Conservation (phyloP, 129 eudicot genomes). For the Erigeron canadensis region DNA sequence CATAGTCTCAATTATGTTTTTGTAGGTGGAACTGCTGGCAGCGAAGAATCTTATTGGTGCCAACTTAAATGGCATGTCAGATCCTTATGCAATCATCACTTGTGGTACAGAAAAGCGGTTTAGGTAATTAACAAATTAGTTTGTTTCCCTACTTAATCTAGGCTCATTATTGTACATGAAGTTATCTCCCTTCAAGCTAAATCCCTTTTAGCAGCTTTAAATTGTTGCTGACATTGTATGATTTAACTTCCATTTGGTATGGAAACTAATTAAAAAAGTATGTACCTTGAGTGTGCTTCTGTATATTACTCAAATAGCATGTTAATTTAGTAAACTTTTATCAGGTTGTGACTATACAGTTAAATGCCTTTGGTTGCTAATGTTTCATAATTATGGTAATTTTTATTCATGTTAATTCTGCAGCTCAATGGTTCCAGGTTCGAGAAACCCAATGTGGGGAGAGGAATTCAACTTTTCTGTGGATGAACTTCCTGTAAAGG, state of each 20-base stretch:
- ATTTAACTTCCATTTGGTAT: constrained; percentile 19
- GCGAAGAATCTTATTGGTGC: constrained; percentile 95
- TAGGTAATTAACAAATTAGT: constrained; percentile 51
- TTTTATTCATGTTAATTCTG: constrained; percentile 30
- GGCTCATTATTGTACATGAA: constrained; percentile 10
- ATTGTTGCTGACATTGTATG: constrained; percentile 4
- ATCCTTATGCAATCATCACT: constrained; percentile 97
- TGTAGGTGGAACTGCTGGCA: constrained; percentile 85
- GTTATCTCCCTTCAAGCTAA: background rate
- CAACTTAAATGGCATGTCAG: constrained; percentile 94
- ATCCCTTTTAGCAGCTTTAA: background rate
- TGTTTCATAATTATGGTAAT: constrained; percentile 5
- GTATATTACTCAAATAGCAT: constrained; percentile 1
- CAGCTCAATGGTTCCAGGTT: constrained; percentile 99
- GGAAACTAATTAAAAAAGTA: background rate
- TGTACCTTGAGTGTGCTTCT: background rate
- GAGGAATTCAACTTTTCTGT: constrained; percentile 90
- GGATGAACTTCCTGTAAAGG: constrained; percentile 95
- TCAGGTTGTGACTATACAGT: background rate
- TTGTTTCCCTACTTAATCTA: background rate
- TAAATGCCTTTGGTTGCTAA: constrained; percentile 13
- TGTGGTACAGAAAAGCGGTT: constrained; percentile 96
- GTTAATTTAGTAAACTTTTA: background rate
- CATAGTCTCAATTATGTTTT: background rate
- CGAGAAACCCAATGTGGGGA: constrained; percentile 99